Evolutionary conservation across 352 stramenopile species (phyloP).

Genomic region (Pythium dissimile): DNA sequence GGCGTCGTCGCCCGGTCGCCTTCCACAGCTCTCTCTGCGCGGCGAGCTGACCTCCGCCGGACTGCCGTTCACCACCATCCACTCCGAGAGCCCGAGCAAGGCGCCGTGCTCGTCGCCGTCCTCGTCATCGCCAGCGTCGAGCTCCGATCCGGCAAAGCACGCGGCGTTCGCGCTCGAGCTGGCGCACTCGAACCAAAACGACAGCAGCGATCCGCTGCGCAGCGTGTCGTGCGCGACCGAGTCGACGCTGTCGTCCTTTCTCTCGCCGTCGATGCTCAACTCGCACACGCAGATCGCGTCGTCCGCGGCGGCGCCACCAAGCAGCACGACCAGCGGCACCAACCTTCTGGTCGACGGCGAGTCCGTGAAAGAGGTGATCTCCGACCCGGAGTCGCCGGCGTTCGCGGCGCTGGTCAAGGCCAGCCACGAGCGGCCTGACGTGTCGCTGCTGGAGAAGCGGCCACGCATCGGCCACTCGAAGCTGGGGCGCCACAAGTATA

Average conservation of each 20-base stretch:
- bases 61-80: conserved; percentile 23
- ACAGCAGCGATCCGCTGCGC: background rate
- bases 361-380: conserved; percentile 23
- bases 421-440: conserved; percentile 37
- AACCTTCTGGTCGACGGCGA: background rate
- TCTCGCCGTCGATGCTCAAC: conserved; percentile 10
- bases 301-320: background rate
- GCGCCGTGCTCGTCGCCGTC: background rate
- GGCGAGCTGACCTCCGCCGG: background rate
- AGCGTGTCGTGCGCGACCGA: background rate
- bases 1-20: conserved; percentile 5
- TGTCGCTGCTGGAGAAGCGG: conserved; percentile 50
- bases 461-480: conserved; percentile 58
- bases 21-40: conserved; percentile 5
- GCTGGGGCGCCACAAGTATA: conserved; percentile 46
- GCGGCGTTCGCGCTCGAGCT: conserved; percentile 7
- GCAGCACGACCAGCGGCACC: background rate
- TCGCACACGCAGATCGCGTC: background rate
- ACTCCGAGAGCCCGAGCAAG: background rate
- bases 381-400: conserved; percentile 36
- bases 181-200: conserved; percentile 16
- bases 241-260: conserved; percentile 11
- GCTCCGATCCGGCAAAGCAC: background rate
- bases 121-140: too few relatives aligned
- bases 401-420: conserved; percentile 39